Evolutionary conservation across 768 basidiomycete species (phyloP).

Genomic region (Obba rivulosa): DNA sequence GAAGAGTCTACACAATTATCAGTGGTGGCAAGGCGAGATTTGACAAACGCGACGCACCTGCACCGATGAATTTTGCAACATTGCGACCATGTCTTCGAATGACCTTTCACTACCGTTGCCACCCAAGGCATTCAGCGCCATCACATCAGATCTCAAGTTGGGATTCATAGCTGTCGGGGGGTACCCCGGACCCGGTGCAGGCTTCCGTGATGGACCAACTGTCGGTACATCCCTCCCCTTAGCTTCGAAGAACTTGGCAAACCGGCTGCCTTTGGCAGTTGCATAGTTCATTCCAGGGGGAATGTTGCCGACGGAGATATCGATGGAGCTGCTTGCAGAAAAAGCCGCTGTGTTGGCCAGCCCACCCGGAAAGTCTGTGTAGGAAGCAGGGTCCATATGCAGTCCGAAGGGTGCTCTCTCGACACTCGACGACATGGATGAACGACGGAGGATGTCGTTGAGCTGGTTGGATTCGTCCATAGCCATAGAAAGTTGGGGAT

Average conservation of each 20-base stretch:
- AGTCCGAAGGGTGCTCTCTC: constrained; percentile 15
- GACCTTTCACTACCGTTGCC: constrained; percentile 47
- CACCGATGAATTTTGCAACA: constrained; percentile 71
- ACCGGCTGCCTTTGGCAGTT: constrained; percentile 69
- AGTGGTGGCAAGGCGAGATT: no score
- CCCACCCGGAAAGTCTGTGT: constrained; percentile 13
- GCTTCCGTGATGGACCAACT: constrained; percentile 30
- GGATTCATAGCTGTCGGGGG: constrained; percentile 42
- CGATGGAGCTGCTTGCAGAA: constrained; percentile 10
- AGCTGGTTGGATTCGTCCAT: constrained; percentile 18
- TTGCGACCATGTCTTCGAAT: constrained; percentile 78
- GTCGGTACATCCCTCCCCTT: constrained; percentile 40
- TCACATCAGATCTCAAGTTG: constrained; percentile 41
- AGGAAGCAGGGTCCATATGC: constrained; percentile 12
- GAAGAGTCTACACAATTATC: constrained; percentile 14
- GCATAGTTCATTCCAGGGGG: constrained; percentile 40
- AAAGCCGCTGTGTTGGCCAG: constrained; percentile 3
- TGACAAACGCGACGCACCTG: constrained; percentile 58
- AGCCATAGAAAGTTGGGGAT: constrained; percentile 7
- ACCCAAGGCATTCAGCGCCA: constrained; percentile 29
- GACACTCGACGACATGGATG: constrained; percentile 11
- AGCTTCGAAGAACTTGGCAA: constrained; percentile 85
- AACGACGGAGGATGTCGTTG: constrained; percentile 15
- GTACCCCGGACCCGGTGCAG: constrained; percentile 32
- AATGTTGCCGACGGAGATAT: constrained; percentile 14